Percentiles rank a stretch among this genome's conserved stretches.
Conservation (phyloP, 805 yeast genomes). For the Pichia manshurica region DNA sequence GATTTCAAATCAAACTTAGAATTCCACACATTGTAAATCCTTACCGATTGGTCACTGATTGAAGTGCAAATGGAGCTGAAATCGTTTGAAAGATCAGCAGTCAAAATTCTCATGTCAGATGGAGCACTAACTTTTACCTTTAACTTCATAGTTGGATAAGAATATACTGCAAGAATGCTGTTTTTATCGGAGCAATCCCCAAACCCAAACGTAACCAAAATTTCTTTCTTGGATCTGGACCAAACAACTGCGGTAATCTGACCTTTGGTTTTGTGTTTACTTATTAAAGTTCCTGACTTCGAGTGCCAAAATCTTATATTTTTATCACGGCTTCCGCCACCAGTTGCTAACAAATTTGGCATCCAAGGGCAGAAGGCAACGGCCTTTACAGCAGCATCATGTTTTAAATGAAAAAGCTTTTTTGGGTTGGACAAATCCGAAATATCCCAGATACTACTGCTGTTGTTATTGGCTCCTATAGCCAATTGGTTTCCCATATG, state of each 20-base stretch:
- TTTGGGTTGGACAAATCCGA: conserved; percentile 35
- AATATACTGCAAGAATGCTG: conserved; percentile 50
- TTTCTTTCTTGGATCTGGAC: conserved; percentile 59
- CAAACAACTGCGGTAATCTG: conserved; percentile 79
- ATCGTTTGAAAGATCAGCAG: conserved; percentile 66
- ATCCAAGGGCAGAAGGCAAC: conserved; percentile 91
- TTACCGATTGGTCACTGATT: conserved; percentile 68
- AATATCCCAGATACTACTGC: conserved; percentile 74
- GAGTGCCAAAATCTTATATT: conserved; percentile 86
- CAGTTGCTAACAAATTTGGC: conserved; percentile 72
- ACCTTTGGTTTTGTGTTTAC: conserved; percentile 50
- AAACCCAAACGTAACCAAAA: conserved; percentile 80
- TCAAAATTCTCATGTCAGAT: conserved; percentile 51
- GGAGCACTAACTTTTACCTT: conserved; percentile 45
- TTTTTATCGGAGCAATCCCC: conserved; percentile 46
- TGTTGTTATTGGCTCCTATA: conserved; percentile 80
- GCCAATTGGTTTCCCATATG: conserved; percentile 53
- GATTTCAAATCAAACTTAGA: conserved; percentile 32
- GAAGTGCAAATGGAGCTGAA: conserved; percentile 61
- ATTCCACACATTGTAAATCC: conserved; percentile 73
- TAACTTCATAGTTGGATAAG: conserved; percentile 59
- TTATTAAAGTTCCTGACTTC: conserved; percentile 63
- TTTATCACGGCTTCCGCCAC: conserved; percentile 83
- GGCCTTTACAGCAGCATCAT: conserved; percentile 86
- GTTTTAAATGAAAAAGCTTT: conserved; percentile 48